phyloP scores from a whole-genome alignment of 2,329 filamentous ascomycete species.

The Diaporthe citrichinensis region DNA sequence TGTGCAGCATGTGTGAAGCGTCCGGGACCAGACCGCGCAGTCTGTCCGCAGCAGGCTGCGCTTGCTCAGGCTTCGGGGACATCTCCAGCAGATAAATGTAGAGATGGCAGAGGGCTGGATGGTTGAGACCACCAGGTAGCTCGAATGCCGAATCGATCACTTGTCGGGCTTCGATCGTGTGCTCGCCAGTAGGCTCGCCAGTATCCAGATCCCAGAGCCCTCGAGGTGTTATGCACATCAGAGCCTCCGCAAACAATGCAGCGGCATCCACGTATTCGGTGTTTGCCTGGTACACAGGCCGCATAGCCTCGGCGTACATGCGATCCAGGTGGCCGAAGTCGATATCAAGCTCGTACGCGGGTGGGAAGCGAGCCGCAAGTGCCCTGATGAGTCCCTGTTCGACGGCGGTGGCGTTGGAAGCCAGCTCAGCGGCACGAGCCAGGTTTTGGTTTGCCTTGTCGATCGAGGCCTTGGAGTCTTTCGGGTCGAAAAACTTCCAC shows the following conservation, averaged over 20 bases:
- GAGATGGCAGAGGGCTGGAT: neutral
- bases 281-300: neutral
- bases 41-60: neutral
- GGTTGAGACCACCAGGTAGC: neutral
- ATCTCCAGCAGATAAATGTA: slow-evolving; percentile 18
- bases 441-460: neutral
- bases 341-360: neutral
- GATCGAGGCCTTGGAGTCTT: neutral
- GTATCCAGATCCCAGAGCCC: neutral
- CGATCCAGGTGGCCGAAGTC: slow-evolving; percentile 1
- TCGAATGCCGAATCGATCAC: neutral
- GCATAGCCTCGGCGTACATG: slow-evolving; percentile 7
- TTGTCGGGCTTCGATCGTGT: neutral
- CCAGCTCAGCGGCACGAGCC: neutral
- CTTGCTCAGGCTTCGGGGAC: neutral
- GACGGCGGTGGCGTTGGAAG: neutral
- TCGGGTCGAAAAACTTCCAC: neutral
- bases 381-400: neutral
- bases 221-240: neutral
- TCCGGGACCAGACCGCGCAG: neutral
- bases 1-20: neutral
- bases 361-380: slow-evolving; percentile 4
- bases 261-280: neutral
- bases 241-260: neutral
- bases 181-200: neutral